A percentile compares a stretch with the other conserved stretches of the same genome.
phyloP scores from a whole-genome alignment of 768 basidiomycete species.

The Kwoniella dendrophila region DNA sequence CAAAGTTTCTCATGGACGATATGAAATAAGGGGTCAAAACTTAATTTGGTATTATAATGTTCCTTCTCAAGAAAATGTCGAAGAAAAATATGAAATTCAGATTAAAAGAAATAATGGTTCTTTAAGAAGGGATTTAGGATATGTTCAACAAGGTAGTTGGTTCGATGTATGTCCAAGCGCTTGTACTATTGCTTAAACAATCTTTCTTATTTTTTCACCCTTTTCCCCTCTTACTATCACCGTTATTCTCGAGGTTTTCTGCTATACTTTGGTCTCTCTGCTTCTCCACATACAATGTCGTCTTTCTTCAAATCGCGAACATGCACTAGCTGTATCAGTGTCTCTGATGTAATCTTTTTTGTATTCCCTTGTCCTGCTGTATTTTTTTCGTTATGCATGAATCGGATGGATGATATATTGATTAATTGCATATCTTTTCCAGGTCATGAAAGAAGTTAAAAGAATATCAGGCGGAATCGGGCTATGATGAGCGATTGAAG shows the following conservation, averaged over 20 bases:
- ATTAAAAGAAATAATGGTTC: slow-evolving; percentile 59
- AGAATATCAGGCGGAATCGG: not conserved
- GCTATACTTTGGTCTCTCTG: not conserved
- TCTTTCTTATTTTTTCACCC: not conserved
- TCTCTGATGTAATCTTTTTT: too few relatives aligned
- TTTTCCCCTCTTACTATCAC: not conserved
- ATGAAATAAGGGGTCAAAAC: slow-evolving; percentile 61
- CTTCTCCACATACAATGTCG: too few relatives aligned
- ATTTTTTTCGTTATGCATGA: too few relatives aligned
- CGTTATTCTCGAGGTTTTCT: not conserved
- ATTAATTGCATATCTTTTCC: not conserved
- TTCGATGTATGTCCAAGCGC: slow-evolving; percentile 48
- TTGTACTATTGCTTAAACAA: slow-evolving; percentile 31
- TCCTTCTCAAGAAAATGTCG: slow-evolving; percentile 49
- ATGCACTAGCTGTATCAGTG: too few relatives aligned
- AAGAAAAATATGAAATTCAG: slow-evolving; percentile 58
- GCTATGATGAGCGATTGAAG: too few relatives aligned
- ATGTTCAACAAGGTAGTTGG: slow-evolving; percentile 38
- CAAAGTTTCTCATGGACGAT: slow-evolving; percentile 60
- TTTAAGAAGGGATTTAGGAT: slow-evolving; percentile 47
- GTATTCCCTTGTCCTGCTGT: too few relatives aligned
- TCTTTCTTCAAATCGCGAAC: too few relatives aligned
- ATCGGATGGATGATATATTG: not conserved
- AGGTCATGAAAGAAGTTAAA: not conserved
- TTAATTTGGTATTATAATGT: slow-evolving; percentile 62